Conservation (phyloP, 148 eudicot species). For the Rhododendron vialii region DNA sequence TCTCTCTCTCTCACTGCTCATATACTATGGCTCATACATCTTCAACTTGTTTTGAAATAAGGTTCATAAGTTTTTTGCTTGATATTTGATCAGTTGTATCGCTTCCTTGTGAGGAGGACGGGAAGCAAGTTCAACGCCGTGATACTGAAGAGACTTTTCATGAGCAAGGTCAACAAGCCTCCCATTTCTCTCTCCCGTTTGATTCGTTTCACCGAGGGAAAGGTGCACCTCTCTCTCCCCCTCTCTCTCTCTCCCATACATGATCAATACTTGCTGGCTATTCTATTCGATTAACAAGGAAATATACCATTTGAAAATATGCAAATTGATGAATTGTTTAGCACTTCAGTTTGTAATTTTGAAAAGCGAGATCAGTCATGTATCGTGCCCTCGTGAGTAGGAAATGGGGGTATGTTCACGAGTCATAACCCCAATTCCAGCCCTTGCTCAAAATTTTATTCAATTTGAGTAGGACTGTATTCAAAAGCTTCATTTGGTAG, state of each 20-base stretch:
- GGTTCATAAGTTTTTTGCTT: neutral
- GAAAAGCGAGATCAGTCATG: neutral
- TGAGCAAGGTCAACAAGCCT: slow-evolving; percentile 72
- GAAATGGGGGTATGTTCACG: neutral
- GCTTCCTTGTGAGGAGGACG: slow-evolving; percentile 71
- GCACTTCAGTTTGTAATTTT: neutral
- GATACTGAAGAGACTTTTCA: slow-evolving; percentile 66
- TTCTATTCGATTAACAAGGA: neutral
- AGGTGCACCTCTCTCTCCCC: slow-evolving; percentile 15
- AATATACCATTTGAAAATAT: neutral
- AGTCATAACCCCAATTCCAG: neutral
- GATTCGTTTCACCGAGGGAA: slow-evolving; percentile 46
- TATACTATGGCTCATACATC: neutral
- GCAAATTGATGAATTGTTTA: neutral
- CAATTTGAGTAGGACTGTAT: neutral
- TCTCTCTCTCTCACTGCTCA: neutral
- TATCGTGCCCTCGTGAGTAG: neutral
- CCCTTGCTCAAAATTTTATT: neutral
- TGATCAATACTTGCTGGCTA: neutral
- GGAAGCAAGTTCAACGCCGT: slow-evolving; percentile 77
- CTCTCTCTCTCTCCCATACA: neutral
- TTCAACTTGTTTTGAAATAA: neutral
- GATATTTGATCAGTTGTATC: slow-evolving; percentile 40
- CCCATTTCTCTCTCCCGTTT: slow-evolving; percentile 68
- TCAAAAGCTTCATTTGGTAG: too few species aligned